These are phyloP conservation scores for Oropetium thomaeum DNA, from an alignment of 176 grass and related monocot species.

Conservation along the genomic window DNA sequence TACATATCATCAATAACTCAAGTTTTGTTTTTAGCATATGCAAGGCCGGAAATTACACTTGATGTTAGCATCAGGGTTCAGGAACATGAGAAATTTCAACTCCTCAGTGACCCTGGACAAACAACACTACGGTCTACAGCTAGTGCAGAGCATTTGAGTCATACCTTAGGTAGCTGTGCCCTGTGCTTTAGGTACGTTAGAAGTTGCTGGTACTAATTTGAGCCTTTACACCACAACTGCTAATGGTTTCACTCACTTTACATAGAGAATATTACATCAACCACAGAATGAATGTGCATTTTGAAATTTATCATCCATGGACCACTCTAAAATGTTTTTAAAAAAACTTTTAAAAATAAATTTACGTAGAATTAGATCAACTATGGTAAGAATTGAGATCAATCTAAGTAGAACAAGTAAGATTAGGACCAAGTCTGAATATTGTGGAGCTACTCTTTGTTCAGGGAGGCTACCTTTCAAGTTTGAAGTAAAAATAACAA, in stretches of 20 bases:
- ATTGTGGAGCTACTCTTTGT: not conserved
- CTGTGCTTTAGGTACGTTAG: not conserved
- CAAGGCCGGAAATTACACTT: not conserved
- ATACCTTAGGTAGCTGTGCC: not conserved
- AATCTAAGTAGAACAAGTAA: not conserved
- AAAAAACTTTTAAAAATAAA: not conserved
- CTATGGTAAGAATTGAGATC: not conserved
- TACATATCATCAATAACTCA: not conserved
- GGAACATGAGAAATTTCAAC: not conserved
- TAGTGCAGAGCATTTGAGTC: not conserved
- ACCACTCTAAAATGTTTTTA: not conserved
- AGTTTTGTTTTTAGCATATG: not conserved
- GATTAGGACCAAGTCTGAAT: not conserved
- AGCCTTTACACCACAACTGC: not conserved
- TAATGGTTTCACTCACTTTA: not conserved
- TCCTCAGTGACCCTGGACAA: not conserved
- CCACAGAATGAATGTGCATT: no score
- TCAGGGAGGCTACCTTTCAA: not conserved
- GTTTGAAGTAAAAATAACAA: not conserved
- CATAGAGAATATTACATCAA: no score
- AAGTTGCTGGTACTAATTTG: not conserved
- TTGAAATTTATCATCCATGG: not conserved
- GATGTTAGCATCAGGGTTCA: not conserved
- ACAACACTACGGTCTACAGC: not conserved
- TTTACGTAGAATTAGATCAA: slow-evolving; percentile 1